Percentiles rank a stretch among this genome's conserved stretches.
phyloP scores from a whole-genome alignment of 345 rosid species.

The Bretschneidera sinensis region DNA sequence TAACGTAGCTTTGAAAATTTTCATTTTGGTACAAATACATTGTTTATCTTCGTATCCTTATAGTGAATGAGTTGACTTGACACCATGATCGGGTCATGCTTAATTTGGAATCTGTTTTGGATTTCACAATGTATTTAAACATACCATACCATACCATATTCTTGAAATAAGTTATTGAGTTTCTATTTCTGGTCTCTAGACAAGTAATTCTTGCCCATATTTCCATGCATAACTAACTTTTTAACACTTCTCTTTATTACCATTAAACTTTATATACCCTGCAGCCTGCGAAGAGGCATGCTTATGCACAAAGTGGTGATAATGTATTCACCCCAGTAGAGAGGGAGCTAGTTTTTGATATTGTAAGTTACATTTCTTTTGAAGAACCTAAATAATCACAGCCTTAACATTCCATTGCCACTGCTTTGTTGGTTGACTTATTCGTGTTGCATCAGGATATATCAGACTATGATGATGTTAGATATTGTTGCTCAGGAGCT shows the following conservation, averaged over 20 bases:
- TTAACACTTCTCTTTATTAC: neutral
- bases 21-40: no score
- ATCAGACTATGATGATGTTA: constrained; percentile 83
- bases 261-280: neutral
- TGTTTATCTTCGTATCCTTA: neutral
- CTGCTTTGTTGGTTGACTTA: constrained; percentile 4
- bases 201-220: no score
- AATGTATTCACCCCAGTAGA: constrained; percentile 83
- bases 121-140: neutral
- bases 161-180: neutral
- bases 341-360: constrained; percentile 85
- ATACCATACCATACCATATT: neutral
- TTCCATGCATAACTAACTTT: neutral
- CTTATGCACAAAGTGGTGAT: constrained; percentile 64
- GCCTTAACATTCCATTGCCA: neutral
- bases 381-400: neutral
- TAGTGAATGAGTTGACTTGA: neutral
- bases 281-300: constrained; percentile 83
- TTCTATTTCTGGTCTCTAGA: neutral
- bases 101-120: neutral
- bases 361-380: constrained; percentile 46
- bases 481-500: constrained; percentile 94
- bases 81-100: neutral
- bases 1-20: neutral
- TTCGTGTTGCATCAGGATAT: constrained; percentile 56